Percentiles rank a stretch among this genome's conserved stretches.
These are phyloP conservation scores for Sechiopsis laciniata DNA, from an alignment of 306 rosid species.

Conservation along the genomic window DNA sequence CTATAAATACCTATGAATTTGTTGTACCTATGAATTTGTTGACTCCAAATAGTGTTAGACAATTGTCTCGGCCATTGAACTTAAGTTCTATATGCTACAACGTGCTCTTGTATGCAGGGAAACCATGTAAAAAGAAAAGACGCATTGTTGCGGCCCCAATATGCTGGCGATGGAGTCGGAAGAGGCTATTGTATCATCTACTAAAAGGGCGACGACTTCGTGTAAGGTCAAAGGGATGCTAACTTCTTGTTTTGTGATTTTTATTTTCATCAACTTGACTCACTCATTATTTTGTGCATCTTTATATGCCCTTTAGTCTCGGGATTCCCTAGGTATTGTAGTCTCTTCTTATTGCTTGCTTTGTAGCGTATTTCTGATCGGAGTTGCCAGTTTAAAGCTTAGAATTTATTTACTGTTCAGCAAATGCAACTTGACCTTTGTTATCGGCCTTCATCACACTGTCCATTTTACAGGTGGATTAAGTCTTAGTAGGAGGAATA, in stretches of 20 bases:
- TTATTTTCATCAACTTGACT: neutral
- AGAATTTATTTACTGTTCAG: neutral
- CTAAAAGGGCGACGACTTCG: slow-evolving; percentile 19
- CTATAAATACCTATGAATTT: neutral
- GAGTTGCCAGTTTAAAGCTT: neutral
- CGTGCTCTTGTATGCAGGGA: neutral
- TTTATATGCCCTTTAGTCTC: neutral
- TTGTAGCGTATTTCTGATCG: neutral
- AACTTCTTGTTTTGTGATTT: neutral
- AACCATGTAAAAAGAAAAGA: slow-evolving; percentile 16
- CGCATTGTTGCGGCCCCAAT: slow-evolving; percentile 15
- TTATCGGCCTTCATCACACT: neutral
- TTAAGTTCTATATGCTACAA: neutral
- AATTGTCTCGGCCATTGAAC: neutral
- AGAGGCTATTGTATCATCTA: slow-evolving; percentile 31
- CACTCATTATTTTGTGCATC: slow-evolving; percentile 10
- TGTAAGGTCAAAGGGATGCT: slow-evolving; percentile 14
- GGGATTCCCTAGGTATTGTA: neutral
- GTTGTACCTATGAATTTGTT: neutral
- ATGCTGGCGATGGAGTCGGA: slow-evolving; percentile 37
- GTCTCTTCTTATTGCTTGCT: neutral
- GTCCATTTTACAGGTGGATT: neutral
- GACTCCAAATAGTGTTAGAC: neutral
- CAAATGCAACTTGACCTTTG: neutral
- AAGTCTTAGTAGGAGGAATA: neutral